Evolutionary conservation across 768 basidiomycete species (phyloP).

Genomic region (Hemileccinum impolitum): DNA sequence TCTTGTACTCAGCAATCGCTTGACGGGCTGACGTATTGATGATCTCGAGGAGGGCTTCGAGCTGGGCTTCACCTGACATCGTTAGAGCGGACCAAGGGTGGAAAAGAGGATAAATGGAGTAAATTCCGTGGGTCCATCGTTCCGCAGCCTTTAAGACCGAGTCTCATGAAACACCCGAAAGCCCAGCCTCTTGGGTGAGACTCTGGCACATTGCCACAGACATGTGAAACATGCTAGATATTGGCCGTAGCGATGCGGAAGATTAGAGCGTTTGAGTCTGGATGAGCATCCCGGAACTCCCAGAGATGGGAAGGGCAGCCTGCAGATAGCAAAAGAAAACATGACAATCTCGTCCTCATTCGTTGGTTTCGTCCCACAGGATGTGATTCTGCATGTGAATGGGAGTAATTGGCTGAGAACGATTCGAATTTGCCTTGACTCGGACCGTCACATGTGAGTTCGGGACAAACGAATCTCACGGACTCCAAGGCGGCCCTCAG

Average conservation of each 20-base stretch:
- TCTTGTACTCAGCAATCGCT: slow-evolving; percentile 26
- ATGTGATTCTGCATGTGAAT: slow-evolving; percentile 1
- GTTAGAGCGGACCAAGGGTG: background rate
- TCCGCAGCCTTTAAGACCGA: slow-evolving; percentile 1
- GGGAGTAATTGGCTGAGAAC: background rate
- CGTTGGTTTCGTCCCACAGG: slow-evolving; percentile 11
- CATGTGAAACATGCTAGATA: background rate
- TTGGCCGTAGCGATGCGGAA: background rate
- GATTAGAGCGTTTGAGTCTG: no score
- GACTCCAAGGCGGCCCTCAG: no score
- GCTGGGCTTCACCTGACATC: slow-evolving; percentile 27
- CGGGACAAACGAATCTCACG: no score
- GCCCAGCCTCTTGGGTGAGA: background rate
- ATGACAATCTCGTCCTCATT: background rate
- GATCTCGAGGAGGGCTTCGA: slow-evolving; percentile 30
- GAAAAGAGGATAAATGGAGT: background rate
- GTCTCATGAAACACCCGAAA: background rate
- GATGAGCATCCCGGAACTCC: background rate
- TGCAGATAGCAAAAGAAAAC: background rate
- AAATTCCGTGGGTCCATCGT: background rate
- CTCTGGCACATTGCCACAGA: background rate
- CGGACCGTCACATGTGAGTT: no score
- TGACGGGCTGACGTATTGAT: slow-evolving; percentile 28
- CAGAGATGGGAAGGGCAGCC: slow-evolving; percentile 5
- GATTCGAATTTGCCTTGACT: background rate